phyloP scores from a whole-genome alignment of 306 rosid species.

The Rosa persica region DNA sequence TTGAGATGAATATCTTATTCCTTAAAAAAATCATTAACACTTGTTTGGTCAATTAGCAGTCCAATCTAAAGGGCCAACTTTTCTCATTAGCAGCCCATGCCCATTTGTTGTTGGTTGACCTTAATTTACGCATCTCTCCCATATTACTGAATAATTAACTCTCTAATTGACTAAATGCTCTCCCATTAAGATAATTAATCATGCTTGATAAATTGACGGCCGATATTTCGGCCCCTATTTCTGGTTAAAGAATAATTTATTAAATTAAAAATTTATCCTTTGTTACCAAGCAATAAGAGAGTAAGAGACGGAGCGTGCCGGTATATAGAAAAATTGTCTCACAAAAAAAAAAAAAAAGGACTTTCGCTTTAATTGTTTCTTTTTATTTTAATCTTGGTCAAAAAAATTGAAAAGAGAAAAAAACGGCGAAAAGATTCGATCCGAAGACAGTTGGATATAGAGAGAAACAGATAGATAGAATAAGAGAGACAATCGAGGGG shows the following conservation, averaged over 20 bases:
- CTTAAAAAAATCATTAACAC: too few relatives aligned
- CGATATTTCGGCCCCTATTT: background rate
- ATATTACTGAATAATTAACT: background rate
- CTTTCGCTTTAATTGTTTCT: background rate
- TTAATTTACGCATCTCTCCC: background rate
- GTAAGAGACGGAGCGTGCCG: background rate
- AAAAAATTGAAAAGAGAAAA: background rate
- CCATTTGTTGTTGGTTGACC: background rate
- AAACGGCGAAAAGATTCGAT: slow-evolving; percentile 53
- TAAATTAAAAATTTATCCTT: background rate
- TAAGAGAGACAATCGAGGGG: slow-evolving; percentile 11
- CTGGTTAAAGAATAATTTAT: background rate
- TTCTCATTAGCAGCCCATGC: background rate
- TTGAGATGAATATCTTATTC: too few relatives aligned
- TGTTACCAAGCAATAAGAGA: background rate
- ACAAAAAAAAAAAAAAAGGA: too few relatives aligned
- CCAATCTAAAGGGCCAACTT: background rate
- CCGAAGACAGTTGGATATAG: slow-evolving; percentile 38
- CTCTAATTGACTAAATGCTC: background rate
- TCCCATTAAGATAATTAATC: background rate
- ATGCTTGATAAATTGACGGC: background rate
- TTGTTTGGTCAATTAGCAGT: too few relatives aligned
- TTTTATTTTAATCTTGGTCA: background rate
- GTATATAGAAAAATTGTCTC: too few relatives aligned
- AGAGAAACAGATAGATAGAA: slow-evolving; percentile 23